phyloP scores from a whole-genome alignment of 116 monocot species.

The Iris pallida region DNA sequence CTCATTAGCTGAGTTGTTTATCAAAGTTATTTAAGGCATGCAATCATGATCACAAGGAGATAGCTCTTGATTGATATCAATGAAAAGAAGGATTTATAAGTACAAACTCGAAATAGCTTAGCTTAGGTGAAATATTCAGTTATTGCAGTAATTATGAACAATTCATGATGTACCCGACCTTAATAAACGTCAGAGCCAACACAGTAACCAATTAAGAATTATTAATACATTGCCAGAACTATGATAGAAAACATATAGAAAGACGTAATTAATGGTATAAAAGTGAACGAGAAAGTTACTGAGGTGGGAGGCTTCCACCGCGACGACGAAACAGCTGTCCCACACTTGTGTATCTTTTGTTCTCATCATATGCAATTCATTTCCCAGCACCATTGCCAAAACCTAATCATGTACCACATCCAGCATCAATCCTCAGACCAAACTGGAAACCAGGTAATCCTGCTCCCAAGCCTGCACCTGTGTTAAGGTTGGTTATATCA shows the following conservation, averaged over 20 bases:
- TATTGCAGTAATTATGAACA: not conserved
- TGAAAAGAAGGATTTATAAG: not conserved
- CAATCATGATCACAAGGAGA: too few relatives aligned
- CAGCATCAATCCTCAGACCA: conserved; percentile 66
- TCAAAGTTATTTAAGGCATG: too few relatives aligned
- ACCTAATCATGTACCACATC: conserved; percentile 72
- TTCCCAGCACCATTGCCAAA: conserved; percentile 74
- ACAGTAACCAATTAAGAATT: not conserved
- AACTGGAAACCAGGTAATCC: conserved; percentile 70
- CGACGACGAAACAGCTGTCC: conserved; percentile 40
- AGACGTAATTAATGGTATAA: not conserved
- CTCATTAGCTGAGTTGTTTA: too few relatives aligned
- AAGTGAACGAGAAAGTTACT: conserved; percentile 27
- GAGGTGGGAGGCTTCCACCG: conserved; percentile 14
- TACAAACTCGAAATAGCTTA: not conserved
- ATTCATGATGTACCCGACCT: not conserved
- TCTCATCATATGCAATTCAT: conserved; percentile 57
- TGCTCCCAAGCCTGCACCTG: conserved; percentile 64
- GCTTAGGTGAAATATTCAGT: not conserved
- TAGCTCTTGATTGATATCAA: not conserved
- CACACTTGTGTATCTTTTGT: conserved; percentile 47
- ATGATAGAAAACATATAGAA: not conserved
- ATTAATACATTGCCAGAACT: not conserved
- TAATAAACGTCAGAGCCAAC: not conserved
- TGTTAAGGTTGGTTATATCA: not conserved